phyloP scores from a whole-genome alignment of 202 grass and related monocot species.

The Eragrostis tef region DNA sequence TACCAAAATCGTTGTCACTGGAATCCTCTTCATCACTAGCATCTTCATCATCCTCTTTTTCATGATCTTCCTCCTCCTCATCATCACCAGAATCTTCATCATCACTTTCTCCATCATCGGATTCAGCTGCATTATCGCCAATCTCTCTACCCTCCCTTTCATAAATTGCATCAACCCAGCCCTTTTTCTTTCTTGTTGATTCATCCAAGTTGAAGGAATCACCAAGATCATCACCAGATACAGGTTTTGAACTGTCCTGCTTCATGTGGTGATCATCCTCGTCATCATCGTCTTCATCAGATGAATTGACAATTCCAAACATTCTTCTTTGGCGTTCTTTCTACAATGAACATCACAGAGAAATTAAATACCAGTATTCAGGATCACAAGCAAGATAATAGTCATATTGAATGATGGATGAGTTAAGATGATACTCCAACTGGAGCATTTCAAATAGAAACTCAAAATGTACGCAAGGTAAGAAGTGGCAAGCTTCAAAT shows the following conservation, averaged over 20 bases:
- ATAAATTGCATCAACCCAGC: constrained; percentile 72
- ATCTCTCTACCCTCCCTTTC: constrained; percentile 62
- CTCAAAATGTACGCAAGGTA: background rate
- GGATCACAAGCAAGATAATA: no score
- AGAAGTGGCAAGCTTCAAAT: background rate
- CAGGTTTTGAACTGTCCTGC: no score
- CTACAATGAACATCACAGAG: constrained; percentile 48
- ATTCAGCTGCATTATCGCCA: constrained; percentile 50
- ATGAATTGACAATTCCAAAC: constrained; percentile 68
- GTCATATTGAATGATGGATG: no score
- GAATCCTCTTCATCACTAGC: constrained; percentile 46
- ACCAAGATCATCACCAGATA: no score
- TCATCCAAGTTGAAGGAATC: no score
- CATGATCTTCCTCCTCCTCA: constrained; percentile 22
- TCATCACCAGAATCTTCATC: constrained; percentile 52
- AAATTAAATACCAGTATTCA: constrained; percentile 34
- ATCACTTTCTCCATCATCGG: constrained; percentile 61
- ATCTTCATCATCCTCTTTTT: constrained; percentile 43
- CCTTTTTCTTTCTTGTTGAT: no score
- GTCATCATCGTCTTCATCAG: constrained; percentile 60
- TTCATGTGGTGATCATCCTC: constrained; percentile 41
- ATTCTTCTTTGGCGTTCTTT: constrained; percentile 87
- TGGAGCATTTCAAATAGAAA: constrained; percentile 24
- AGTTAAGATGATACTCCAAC: no score
- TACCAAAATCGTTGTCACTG: constrained; percentile 57